A percentile compares a stretch with the other conserved stretches of the same genome.
These are phyloP conservation scores for Hyphodiscus hymeniophilus DNA, from an alignment of 495 filamentous ascomycete species.

Conservation along the genomic window DNA sequence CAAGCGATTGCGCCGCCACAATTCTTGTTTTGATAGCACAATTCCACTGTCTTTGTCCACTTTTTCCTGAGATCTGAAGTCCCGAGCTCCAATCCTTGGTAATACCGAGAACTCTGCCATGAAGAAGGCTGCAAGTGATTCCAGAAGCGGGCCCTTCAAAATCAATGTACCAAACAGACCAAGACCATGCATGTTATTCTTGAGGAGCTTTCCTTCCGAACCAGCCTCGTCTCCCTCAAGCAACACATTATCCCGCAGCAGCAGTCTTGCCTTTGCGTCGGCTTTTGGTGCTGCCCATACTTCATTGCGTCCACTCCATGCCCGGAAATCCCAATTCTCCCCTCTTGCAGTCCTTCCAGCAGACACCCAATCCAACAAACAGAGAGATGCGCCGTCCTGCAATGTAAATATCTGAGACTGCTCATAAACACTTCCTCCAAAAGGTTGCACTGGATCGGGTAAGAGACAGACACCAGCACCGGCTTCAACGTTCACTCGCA, in stretches of 20 bases:
- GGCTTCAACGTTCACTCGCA: slow-evolving; percentile 52
- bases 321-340: slow-evolving; percentile 78
- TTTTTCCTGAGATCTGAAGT: slow-evolving; percentile 53
- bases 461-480: slow-evolving; percentile 73
- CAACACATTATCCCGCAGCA: slow-evolving; percentile 76
- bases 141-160: slow-evolving; percentile 65
- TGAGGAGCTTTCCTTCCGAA: slow-evolving; percentile 32
- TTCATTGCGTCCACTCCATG: slow-evolving; percentile 80
- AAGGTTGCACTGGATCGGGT: slow-evolving; percentile 93
- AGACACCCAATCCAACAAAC: slow-evolving; percentile 87
- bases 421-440: slow-evolving; percentile 68
- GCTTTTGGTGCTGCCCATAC: slow-evolving; percentile 47
- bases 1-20: slow-evolving; percentile 35
- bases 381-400: slow-evolving; percentile 51
- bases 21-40: slow-evolving; percentile 30
- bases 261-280: slow-evolving; percentile 37
- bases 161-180: slow-evolving; percentile 77
- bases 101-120: slow-evolving; percentile 64
- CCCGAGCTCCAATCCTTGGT: slow-evolving; percentile 76
- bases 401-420: slow-evolving; percentile 73
- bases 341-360: slow-evolving; percentile 78
- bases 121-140: slow-evolving; percentile 57
- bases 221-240: slow-evolving; percentile 45
- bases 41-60: slow-evolving; percentile 26
- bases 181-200: slow-evolving; percentile 53